Percentiles rank a stretch among this genome's conserved stretches.
phyloP scores from a whole-genome alignment of 225 moss, liverwort and hornwort species.

The Pseudisothecium myosuroides region DNA sequence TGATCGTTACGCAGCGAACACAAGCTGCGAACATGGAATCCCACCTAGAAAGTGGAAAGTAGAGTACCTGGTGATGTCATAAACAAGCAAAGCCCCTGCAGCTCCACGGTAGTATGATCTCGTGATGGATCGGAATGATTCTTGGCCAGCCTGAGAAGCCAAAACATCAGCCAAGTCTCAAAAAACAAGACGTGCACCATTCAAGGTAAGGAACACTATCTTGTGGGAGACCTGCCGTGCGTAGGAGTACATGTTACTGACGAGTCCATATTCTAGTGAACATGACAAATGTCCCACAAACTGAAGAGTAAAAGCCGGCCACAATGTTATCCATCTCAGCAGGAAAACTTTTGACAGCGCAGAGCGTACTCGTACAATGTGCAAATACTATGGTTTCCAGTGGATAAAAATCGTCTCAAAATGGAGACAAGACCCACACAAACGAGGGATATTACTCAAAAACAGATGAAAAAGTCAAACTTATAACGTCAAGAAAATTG shows the following conservation, averaged over 20 bases:
- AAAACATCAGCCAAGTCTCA: neutral
- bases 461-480: neutral
- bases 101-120: constrained; percentile 89
- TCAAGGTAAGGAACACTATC: neutral
- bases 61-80: constrained; percentile 72
- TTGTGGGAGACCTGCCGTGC: neutral
- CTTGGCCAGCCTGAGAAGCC: constrained; percentile 64
- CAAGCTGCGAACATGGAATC: neutral
- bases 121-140: constrained; percentile 82
- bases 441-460: no score
- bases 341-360: neutral
- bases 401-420: neutral
- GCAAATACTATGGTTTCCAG: neutral
- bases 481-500: neutral
- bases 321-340: neutral
- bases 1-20: no score
- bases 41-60: neutral
- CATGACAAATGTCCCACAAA: neutral
- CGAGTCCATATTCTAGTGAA: neutral
- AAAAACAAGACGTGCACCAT: neutral
- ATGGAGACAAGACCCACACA: neutral
- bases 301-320: neutral
- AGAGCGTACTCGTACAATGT: neutral
- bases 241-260: neutral
- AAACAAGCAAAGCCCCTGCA: constrained; percentile 79